Conservation (phyloP, 495 filamentous ascomycete species). For the Talaromyces stipitatus region DNA sequence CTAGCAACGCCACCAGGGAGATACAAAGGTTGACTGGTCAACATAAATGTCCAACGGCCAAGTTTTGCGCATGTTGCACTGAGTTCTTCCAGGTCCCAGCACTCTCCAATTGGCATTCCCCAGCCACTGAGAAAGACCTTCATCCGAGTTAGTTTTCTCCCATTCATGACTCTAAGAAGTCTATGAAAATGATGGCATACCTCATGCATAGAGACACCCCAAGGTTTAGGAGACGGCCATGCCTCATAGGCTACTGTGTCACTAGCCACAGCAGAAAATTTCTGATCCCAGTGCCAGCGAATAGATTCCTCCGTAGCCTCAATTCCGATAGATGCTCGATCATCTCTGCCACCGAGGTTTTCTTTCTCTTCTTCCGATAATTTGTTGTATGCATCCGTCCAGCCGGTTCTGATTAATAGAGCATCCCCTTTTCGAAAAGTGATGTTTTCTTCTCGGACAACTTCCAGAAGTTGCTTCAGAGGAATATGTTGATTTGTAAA, state of each 20-base stretch:
- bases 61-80: conserved; percentile 36
- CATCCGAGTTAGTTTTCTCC: not conserved
- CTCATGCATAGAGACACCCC: conserved; percentile 9
- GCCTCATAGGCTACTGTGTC: conserved; percentile 22
- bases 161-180: not conserved
- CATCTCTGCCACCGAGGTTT: conserved; percentile 12
- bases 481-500: conserved; percentile 24
- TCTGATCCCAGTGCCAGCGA: conserved; percentile 23
- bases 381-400: conserved; percentile 16
- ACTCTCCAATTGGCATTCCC: conserved; percentile 15
- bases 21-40: conserved; percentile 34
- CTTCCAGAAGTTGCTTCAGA: conserved; percentile 18
- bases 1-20: conserved; percentile 38
- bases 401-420: conserved; percentile 22
- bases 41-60: conserved; percentile 31
- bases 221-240: conserved; percentile 8
- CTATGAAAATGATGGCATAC: not conserved
- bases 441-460: conserved; percentile 13
- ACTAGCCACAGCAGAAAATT: conserved; percentile 20
- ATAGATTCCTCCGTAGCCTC: conserved; percentile 15
- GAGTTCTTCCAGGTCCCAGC: conserved; percentile 34
- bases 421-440: conserved; percentile 18
- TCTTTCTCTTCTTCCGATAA: conserved; percentile 12
- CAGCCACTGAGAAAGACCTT: conserved; percentile 11
- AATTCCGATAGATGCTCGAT: conserved; percentile 15